phyloP scores from a whole-genome alignment of 179 eudicot genomes.

The Dionaea muscipula region DNA sequence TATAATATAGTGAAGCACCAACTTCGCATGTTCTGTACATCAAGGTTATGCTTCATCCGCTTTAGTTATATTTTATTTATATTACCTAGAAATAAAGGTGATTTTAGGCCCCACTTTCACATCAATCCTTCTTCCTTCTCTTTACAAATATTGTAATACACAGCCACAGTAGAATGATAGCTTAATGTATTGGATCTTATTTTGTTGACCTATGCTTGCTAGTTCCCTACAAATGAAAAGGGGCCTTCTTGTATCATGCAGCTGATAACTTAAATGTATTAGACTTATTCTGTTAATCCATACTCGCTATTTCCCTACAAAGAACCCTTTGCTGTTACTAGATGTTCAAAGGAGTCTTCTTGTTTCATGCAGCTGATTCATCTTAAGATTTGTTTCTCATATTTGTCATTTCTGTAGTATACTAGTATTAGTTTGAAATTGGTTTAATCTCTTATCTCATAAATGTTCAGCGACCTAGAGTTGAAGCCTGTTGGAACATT shows the following conservation, averaged over 20 bases:
- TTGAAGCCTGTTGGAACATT: conserved; percentile 79
- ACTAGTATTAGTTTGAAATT: background rate
- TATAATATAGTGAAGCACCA: too few relatives aligned
- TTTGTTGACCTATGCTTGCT: background rate
- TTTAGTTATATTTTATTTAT: too few relatives aligned
- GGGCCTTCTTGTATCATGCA: too few relatives aligned
- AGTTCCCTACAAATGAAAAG: too few relatives aligned
- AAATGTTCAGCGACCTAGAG: conserved; percentile 59
- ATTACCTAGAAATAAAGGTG: too few relatives aligned
- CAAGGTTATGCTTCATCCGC: too few relatives aligned
- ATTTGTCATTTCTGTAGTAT: background rate
- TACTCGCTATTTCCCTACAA: background rate
- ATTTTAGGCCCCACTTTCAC: too few relatives aligned
- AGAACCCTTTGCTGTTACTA: background rate
- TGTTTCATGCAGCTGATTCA: background rate
- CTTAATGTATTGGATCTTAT: background rate
- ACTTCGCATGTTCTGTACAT: too few relatives aligned
- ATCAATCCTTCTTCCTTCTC: too few relatives aligned
- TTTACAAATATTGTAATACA: too few relatives aligned
- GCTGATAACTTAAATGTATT: too few relatives aligned
- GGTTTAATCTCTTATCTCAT: background rate
- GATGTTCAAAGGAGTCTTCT: background rate
- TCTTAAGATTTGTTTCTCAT: background rate
- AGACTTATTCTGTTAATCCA: background rate
- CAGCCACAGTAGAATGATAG: too few relatives aligned